phyloP scores from a whole-genome alignment of 257 asterid species.

The Solanum commersonii region DNA sequence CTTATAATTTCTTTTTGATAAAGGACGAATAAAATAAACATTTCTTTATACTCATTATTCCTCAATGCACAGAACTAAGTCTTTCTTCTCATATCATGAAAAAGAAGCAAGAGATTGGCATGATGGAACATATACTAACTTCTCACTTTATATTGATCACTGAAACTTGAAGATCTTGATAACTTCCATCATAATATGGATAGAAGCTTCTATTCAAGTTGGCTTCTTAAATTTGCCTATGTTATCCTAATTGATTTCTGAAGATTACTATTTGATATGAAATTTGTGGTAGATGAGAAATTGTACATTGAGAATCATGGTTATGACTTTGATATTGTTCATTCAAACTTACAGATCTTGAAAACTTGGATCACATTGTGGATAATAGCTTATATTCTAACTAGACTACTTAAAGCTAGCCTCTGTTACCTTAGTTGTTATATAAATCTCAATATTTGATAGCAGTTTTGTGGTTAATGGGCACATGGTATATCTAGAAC shows the following conservation, averaged over 20 bases:
- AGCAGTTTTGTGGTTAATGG: neutral
- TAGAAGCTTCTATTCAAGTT: neutral
- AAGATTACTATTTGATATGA: neutral
- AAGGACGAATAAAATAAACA: neutral
- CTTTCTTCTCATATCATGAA: neutral
- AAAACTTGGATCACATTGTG: neutral
- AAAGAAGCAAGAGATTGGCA: neutral
- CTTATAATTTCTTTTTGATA: neutral
- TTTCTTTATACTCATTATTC: neutral
- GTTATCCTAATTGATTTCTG: neutral
- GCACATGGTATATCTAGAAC: neutral
- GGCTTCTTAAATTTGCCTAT: neutral
- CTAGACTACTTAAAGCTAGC: neutral
- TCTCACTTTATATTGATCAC: neutral
- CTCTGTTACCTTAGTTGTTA: neutral
- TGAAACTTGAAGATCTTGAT: neutral
- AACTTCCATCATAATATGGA: neutral
- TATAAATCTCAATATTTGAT: neutral
- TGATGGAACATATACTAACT: neutral
- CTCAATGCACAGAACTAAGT: neutral
- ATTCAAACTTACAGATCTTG: neutral
- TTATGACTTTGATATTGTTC: neutral
- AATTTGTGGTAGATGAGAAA: neutral
- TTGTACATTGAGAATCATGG: neutral
- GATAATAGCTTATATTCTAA: neutral